Conservation (phyloP, 306 rosid genomes). For the Dalbergia oliveri region DNA sequence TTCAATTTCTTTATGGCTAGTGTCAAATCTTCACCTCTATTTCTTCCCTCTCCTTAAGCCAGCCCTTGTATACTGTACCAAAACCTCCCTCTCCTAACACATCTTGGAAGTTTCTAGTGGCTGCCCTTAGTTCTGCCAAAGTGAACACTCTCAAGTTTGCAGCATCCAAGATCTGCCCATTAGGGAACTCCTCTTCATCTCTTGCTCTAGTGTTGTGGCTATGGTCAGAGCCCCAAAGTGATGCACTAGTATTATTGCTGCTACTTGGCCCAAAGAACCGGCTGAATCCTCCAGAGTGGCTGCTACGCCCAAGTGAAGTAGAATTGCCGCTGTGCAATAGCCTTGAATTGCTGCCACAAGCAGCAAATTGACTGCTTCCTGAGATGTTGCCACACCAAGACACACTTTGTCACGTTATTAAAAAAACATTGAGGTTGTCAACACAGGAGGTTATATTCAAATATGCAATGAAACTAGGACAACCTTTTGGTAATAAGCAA, state of each 20-base stretch:
- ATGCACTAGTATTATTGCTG: slow-evolving; percentile 61
- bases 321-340: slow-evolving; percentile 44
- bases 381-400: slow-evolving; percentile 39
- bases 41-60: slow-evolving; percentile 62
- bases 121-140: slow-evolving; percentile 68
- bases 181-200: slow-evolving; percentile 64
- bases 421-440: neutral
- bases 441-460: neutral
- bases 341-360: slow-evolving; percentile 29
- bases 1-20: slow-evolving; percentile 83
- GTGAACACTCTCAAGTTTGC: slow-evolving; percentile 71
- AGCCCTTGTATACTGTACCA: slow-evolving; percentile 89
- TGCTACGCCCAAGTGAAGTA: slow-evolving; percentile 53
- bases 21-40: slow-evolving; percentile 52
- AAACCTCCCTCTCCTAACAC: slow-evolving; percentile 92
- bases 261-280: slow-evolving; percentile 51
- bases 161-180: slow-evolving; percentile 75
- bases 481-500: neutral
- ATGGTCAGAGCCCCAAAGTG: slow-evolving; percentile 64
- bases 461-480: neutral
- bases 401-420: neutral
- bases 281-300: slow-evolving; percentile 52
- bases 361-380: slow-evolving; percentile 44
- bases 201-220: slow-evolving; percentile 65
- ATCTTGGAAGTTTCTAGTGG: slow-evolving; percentile 77